phyloP scores from a whole-genome alignment of 208 protist species.

The Trypanosoma vivax region DNA sequence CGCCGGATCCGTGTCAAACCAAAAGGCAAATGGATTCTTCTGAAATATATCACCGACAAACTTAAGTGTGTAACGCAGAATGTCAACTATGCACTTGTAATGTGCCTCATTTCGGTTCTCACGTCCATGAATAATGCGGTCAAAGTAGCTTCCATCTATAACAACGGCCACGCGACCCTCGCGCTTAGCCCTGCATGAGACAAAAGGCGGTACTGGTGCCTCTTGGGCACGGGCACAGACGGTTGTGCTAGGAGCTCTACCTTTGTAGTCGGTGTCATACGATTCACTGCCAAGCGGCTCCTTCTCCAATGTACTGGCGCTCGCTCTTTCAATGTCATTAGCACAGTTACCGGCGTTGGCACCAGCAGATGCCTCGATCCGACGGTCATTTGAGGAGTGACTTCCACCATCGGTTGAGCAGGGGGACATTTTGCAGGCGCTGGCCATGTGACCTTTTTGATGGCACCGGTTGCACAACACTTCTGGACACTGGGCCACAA shows the following conservation, averaged over 20 bases:
- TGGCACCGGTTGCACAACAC: slow-evolving; percentile 66
- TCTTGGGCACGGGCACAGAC: not conserved
- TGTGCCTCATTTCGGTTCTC: slow-evolving; percentile 34
- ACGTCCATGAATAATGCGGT: slow-evolving; percentile 46
- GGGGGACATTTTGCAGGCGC: not conserved
- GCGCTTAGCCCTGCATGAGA: slow-evolving; percentile 16
- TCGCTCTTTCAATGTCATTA: no score
- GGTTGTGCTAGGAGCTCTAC: not conserved
- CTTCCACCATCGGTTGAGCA: slow-evolving; percentile 2
- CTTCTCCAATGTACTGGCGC: no score
- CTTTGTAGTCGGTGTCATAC: no score
- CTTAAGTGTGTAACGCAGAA: slow-evolving; percentile 57
- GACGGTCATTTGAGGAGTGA: no score
- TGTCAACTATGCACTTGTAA: slow-evolving; percentile 42
- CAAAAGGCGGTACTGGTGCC: slow-evolving; percentile 34
- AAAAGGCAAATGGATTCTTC: slow-evolving; percentile 65
- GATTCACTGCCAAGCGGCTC: no score
- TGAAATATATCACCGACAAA: slow-evolving; percentile 80
- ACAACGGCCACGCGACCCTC: slow-evolving; percentile 62
- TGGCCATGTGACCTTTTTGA: slow-evolving; percentile 71
- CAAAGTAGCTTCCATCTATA: slow-evolving; percentile 85
- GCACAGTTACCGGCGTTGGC: no score
- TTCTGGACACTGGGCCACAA: slow-evolving; percentile 68
- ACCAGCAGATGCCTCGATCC: no score
- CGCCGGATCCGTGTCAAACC: slow-evolving; percentile 79